Percentiles rank a stretch among this genome's conserved stretches.
phyloP scores from a whole-genome alignment of 2,329 filamentous ascomycete species.

The Sphaerulina vaccinii region DNA sequence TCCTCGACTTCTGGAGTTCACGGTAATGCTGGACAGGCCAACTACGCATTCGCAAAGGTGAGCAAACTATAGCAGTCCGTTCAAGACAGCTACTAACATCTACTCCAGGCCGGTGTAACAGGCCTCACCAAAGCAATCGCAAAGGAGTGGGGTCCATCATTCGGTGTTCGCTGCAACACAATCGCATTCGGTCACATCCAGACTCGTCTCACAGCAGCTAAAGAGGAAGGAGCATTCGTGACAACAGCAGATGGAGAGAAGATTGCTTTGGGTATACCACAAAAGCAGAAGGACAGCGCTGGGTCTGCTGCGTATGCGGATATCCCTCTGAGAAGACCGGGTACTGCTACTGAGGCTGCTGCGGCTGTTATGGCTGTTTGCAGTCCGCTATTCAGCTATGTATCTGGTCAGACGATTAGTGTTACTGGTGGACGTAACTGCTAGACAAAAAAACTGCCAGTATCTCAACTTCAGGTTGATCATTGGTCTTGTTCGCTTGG shows the following conservation, averaged over 20 bases:
- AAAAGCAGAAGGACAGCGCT: constrained; percentile 50
- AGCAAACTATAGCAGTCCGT: neutral
- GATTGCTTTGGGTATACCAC: constrained; percentile 71
- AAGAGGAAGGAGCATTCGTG: constrained; percentile 79
- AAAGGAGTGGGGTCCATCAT: constrained; percentile 83
- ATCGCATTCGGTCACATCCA: constrained; percentile 80
- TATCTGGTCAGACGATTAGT: constrained; percentile 81
- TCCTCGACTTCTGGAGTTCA: constrained; percentile 77
- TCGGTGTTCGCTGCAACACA: constrained; percentile 79
- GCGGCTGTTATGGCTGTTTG: constrained; percentile 73
- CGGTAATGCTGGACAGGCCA: constrained; percentile 87
- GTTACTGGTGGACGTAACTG: constrained; percentile 74
- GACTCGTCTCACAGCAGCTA: constrained; percentile 77
- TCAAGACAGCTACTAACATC: neutral
- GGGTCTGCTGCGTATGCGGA: constrained; percentile 51
- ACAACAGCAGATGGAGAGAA: constrained; percentile 73
- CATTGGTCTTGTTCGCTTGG: too few species aligned
- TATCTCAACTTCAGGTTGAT: too few species aligned
- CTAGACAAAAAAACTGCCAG: constrained; percentile 42
- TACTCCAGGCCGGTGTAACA: constrained; percentile 67
- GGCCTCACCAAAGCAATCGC: constrained; percentile 87
- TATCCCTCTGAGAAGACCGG: constrained; percentile 75
- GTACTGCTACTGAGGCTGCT: constrained; percentile 77
- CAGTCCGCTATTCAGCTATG: constrained; percentile 80
- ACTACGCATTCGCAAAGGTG: constrained; percentile 69